Conservation (phyloP, 305 asterid genomes). For the Fraxinus albicans region DNA sequence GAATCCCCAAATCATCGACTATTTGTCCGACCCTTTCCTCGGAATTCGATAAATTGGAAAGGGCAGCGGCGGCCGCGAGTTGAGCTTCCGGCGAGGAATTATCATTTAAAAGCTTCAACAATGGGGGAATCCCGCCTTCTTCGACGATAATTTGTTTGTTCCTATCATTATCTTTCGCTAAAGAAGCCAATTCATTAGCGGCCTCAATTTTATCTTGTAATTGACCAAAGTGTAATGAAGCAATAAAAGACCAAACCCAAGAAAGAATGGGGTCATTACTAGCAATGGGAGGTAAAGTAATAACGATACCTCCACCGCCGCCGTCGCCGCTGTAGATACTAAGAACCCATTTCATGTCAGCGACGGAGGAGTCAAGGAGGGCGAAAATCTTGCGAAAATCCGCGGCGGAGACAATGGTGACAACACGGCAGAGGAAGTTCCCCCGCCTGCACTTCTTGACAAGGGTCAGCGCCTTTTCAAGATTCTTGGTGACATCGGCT, state of each 20-base stretch:
- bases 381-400: constrained; percentile 62
- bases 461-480: constrained; percentile 53
- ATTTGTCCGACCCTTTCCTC: constrained; percentile 54
- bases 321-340: constrained; percentile 46
- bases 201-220: constrained; percentile 63
- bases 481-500: constrained; percentile 48
- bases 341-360: constrained; percentile 71
- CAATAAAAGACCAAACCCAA: constrained; percentile 81
- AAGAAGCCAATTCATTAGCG: constrained; percentile 59
- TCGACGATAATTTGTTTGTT: constrained; percentile 81
- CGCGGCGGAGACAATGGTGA: constrained; percentile 59
- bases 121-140: constrained; percentile 72
- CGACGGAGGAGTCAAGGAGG: constrained; percentile 61
- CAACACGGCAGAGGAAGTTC: constrained; percentile 54
- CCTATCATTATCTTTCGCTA: constrained; percentile 78
- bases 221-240: constrained; percentile 59
- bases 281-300: constrained; percentile 76
- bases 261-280: constrained; percentile 79
- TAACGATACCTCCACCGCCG: constrained; percentile 63
- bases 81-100: constrained; percentile 61
- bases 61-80: constrained; percentile 57
- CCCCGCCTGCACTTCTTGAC: constrained; percentile 70
- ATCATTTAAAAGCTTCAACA: constrained; percentile 63
- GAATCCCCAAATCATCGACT: constrained; percentile 50
- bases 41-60: constrained; percentile 50